These are phyloP conservation scores for Alternaria rosae DNA, from an alignment of 2,329 filamentous ascomycete species.

Conservation along the genomic window DNA sequence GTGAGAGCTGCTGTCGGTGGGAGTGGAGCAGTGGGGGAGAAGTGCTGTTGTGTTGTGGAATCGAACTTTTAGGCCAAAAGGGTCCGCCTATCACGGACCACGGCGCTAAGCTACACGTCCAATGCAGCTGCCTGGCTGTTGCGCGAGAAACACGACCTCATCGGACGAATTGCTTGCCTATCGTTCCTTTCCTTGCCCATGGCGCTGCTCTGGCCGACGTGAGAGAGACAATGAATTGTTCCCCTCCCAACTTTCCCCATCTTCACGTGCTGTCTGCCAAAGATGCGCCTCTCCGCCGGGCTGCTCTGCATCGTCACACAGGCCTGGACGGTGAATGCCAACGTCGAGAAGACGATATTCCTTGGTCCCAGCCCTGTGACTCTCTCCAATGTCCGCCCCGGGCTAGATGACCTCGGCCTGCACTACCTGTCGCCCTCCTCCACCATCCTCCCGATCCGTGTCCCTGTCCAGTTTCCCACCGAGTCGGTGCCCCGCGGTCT, in stretches of 20 bases:
- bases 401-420: constrained; percentile 68
- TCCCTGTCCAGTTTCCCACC: constrained; percentile 74
- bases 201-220: constrained; percentile 21
- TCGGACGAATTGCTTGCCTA: neutral
- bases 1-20: constrained; percentile 28
- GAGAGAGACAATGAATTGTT: constrained; percentile 18
- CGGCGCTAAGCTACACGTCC: constrained; percentile 14
- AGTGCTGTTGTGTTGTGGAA: constrained; percentile 30
- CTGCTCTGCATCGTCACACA: constrained; percentile 42
- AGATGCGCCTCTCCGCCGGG: constrained; percentile 43
- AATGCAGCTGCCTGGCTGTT: constrained; percentile 15
- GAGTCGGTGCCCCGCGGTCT: constrained; percentile 61
- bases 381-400: constrained; percentile 64
- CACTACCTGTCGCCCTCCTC: constrained; percentile 66
- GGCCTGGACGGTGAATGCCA: constrained; percentile 62
- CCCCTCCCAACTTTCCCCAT: neutral
- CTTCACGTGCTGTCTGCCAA: constrained; percentile 25
- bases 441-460: constrained; percentile 65
- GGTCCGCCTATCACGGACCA: constrained; percentile 14
- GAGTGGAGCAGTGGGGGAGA: constrained; percentile 24
- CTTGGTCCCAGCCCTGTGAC: constrained; percentile 68
- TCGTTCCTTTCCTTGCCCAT: constrained; percentile 5
- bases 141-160: neutral
- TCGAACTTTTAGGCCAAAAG: constrained; percentile 20
- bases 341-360: constrained; percentile 93